phyloP scores from a whole-genome alignment of 306 rosid species.

The Quercus ilex region DNA sequence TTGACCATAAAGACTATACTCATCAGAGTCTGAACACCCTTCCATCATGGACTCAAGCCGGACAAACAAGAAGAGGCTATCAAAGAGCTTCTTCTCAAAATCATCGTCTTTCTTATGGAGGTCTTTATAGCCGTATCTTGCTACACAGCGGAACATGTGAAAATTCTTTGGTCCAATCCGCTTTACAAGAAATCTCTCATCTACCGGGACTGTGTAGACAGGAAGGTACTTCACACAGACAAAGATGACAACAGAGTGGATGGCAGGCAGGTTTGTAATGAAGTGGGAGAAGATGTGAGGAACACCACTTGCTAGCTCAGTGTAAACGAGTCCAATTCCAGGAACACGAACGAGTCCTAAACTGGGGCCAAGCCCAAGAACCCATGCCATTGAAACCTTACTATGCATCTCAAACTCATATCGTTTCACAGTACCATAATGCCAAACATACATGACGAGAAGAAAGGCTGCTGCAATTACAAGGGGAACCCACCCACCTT shows the following conservation, averaged over 20 bases:
- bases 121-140: conserved; percentile 58
- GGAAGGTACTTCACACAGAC: conserved; percentile 65
- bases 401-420: conserved; percentile 52
- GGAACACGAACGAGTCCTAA: conserved; percentile 59
- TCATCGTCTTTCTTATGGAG: conserved; percentile 50
- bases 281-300: conserved; percentile 64
- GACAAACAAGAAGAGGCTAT: conserved; percentile 39
- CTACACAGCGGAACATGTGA: conserved; percentile 64
- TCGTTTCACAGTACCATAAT: conserved; percentile 49
- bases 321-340: conserved; percentile 61
- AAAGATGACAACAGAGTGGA: conserved; percentile 53
- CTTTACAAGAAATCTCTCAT: conserved; percentile 51
- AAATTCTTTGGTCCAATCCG: conserved; percentile 50
- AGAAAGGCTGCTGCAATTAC: conserved; percentile 46
- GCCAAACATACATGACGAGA: conserved; percentile 52
- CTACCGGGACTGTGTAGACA: conserved; percentile 53
- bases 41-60: conserved; percentile 56
- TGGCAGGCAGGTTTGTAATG: conserved; percentile 60
- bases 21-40: conserved; percentile 52
- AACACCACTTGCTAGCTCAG: conserved; percentile 64
- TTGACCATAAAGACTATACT: conserved; percentile 40
- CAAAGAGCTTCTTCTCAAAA: conserved; percentile 57
- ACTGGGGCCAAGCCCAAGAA: conserved; percentile 67
- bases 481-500: conserved; percentile 63
- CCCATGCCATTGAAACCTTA: conserved; percentile 63